phyloP scores from a whole-genome alignment of 2,329 filamentous ascomycete species.

The Phaeosphaeriaceae sp. region DNA sequence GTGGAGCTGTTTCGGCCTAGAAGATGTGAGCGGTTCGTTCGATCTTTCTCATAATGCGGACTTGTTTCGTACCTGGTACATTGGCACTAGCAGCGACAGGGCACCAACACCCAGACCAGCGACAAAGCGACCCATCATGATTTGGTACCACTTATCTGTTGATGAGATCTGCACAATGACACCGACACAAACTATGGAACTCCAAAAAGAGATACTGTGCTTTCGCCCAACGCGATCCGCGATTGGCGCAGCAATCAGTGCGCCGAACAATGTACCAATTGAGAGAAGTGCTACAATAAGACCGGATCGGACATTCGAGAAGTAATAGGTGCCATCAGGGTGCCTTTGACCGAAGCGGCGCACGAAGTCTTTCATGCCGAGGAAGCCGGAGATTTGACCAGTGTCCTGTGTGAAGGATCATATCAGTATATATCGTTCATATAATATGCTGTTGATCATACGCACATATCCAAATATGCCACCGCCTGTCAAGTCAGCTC shows the following conservation, averaged over 20 bases:
- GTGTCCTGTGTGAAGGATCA: slow-evolving; percentile 16
- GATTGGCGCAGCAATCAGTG: slow-evolving; percentile 63
- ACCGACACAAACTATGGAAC: slow-evolving; percentile 67
- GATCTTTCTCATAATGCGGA: too few species aligned
- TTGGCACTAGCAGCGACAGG: slow-evolving; percentile 61
- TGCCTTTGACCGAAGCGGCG: slow-evolving; percentile 26
- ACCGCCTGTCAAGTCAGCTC: slow-evolving; percentile 26
- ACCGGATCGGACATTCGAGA: slow-evolving; percentile 38
- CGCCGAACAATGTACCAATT: slow-evolving; percentile 76
- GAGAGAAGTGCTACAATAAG: slow-evolving; percentile 58
- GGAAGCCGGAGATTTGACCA: slow-evolving; percentile 41
- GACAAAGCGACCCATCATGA: slow-evolving; percentile 66
- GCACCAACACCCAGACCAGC: slow-evolving; percentile 70
- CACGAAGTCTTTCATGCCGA: slow-evolving; percentile 39
- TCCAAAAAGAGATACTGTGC: slow-evolving; percentile 64
- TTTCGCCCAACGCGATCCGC: slow-evolving; percentile 68
- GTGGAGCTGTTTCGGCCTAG: slow-evolving; percentile 65
- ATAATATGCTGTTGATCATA: not conserved
- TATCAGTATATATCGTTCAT: not conserved
- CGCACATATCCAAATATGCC: slow-evolving; percentile 29
- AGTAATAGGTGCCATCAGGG: slow-evolving; percentile 26
- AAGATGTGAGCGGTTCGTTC: not conserved
- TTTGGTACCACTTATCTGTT: slow-evolving; percentile 64
- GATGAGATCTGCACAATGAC: slow-evolving; percentile 70
- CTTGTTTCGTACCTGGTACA: slow-evolving; percentile 62